Percentiles rank a stretch among this genome's conserved stretches.
phyloP scores from a whole-genome alignment of 768 basidiomycete genomes.

The Hypholoma sublateritium region DNA sequence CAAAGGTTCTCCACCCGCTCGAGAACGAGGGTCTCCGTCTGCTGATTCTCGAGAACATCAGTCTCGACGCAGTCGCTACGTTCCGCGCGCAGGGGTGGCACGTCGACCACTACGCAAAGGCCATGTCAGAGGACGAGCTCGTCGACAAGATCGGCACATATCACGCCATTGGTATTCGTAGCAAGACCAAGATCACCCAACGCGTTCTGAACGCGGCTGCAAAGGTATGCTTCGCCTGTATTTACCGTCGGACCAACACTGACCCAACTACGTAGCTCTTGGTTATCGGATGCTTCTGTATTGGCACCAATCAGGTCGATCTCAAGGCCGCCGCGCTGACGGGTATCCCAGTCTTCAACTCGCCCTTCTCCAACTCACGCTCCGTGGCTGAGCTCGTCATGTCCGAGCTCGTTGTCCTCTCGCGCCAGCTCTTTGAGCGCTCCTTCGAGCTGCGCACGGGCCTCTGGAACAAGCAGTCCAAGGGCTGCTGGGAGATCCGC shows the following conservation, averaged over 20 bases:
- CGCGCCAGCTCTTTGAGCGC: conserved; percentile 91
- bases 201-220: conserved; percentile 84
- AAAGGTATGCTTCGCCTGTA: conserved; percentile 53
- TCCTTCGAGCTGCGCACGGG: conserved; percentile 85
- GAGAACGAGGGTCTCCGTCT: conserved; percentile 82
- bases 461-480: conserved; percentile 98
- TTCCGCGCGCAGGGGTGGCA: conserved; percentile 85
- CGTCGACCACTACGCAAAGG: conserved; percentile 85
- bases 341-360: conserved; percentile 98
- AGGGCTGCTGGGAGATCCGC: conserved; percentile 96
- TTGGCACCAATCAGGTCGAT: conserved; percentile 98
- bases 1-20: conserved; percentile 76
- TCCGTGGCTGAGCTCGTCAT: conserved; percentile 99
- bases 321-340: conserved; percentile 77
- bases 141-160: conserved; percentile 79
- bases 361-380: conserved; percentile 97
- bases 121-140: conserved; percentile 93
- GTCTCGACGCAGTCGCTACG: conserved; percentile 79
- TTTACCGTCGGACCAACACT: neutral
- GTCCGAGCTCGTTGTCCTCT: conserved; percentile 89
- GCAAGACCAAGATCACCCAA: conserved; percentile 95
- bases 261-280: conserved; percentile 60
- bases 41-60: conserved; percentile 94
- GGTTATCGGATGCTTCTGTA: conserved; percentile 98
- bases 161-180: conserved; percentile 95